These are phyloP conservation scores for Cercophora newfieldiana DNA, from an alignment of 495 filamentous ascomycete genomes.

Conservation along the genomic window DNA sequence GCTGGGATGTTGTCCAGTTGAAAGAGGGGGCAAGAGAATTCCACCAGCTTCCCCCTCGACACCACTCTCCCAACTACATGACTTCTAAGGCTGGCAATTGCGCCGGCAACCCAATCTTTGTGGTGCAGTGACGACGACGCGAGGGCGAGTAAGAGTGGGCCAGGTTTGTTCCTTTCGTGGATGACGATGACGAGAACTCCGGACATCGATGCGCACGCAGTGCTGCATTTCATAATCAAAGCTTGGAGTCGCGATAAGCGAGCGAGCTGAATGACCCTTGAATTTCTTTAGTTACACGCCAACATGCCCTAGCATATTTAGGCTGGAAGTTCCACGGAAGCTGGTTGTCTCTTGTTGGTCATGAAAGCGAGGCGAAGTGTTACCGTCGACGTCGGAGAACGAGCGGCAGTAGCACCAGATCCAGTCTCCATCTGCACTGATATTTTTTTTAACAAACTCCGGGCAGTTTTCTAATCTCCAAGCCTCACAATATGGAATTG, in stretches of 20 bases:
- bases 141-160: not conserved
- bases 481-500: too few species aligned
- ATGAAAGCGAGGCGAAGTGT: not conserved
- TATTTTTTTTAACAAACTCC: not conserved
- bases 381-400: not conserved
- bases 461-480: too few species aligned
- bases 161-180: not conserved
- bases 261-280: not conserved
- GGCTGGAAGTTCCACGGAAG: not conserved
- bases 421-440: not conserved
- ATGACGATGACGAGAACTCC: not conserved
- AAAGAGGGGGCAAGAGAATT: not conserved
- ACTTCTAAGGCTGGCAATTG: too few species aligned
- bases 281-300: not conserved
- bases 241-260: not conserved
- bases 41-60: not conserved
- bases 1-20: not conserved
- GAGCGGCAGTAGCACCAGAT: not conserved
- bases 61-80: not conserved
- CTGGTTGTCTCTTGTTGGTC: not conserved
- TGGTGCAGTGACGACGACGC: not conserved
- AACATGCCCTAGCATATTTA: not conserved
- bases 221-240: not conserved
- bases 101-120: too few species aligned
- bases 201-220: not conserved